Evolutionary conservation across 495 filamentous ascomycete species (phyloP), one percentile per base, ranked within the genome.

Genomic region (Aspergillus nanangensis): DNA sequence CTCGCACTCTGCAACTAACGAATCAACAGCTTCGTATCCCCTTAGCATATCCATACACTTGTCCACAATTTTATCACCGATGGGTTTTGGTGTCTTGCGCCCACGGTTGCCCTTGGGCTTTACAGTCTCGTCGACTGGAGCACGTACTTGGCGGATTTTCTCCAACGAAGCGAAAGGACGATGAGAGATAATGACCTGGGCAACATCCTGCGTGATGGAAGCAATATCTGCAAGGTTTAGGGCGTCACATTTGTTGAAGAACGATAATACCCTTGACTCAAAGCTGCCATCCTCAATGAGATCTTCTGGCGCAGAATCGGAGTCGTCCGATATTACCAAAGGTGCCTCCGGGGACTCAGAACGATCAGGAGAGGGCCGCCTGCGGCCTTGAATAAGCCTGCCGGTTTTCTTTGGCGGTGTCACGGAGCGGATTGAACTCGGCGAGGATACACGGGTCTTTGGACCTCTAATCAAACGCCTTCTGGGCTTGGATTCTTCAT

Each of bases 211-310:
- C 2, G 83, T 82, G 15, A 84, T 78, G 36, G 76, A 77, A 10
- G 88, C 83, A 34, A 95, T 83, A 55, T 94, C 90, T 2, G 82
- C 78, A 14, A 98, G 75, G 37, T 88, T 83, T 20, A 82, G 72
- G 13, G 72, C 65, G 3, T 78, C 75, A 64, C 88, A 93, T 1
- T 74, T 82, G 58, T 98, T 97, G 65, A 98, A 80, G 60, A 88
- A 95, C 0, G 80, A 74, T 14, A 97, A 67, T 1, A 96, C 79
- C 38, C 77, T 78, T 5, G 44, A 45, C 18, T 85, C 78, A 29
- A 81, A 47, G 13, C 67, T 65, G 34, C 66, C 70, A 41, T 66
- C 57, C 11, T 50, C 62, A 9, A 61, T 43, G 13, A 31, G 29
- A 33, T 55, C 58, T 22, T 66, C 71, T 4, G 69, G 55, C 20